Evolutionary conservation across 202 grass and related monocot species (phyloP).

Genomic region (Schoenoplectus triqueter): DNA sequence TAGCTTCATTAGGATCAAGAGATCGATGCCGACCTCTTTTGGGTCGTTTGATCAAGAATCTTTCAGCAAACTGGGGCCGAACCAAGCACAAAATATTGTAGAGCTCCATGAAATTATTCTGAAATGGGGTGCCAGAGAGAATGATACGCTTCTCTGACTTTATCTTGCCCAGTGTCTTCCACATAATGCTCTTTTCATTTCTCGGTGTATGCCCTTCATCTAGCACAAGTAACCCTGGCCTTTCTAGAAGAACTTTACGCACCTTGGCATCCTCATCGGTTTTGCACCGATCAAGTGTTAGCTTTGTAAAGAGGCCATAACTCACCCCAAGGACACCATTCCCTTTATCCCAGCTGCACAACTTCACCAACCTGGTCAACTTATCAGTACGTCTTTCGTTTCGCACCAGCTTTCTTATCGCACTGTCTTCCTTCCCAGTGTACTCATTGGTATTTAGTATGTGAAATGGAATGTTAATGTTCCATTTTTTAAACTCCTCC

Average conservation of each 20-base stretch:
- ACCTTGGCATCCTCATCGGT: constrained; percentile 60
- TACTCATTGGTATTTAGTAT: constrained; percentile 81
- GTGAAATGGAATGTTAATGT: constrained; percentile 75
- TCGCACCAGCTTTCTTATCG: constrained; percentile 59
- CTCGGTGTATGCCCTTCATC: constrained; percentile 93
- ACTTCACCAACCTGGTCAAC: constrained; percentile 71
- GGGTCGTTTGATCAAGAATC: constrained; percentile 63
- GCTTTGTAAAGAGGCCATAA: constrained; percentile 74
- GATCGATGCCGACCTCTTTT: constrained; percentile 49
- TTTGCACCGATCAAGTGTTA: constrained; percentile 59
- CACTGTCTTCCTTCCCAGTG: constrained; percentile 73
- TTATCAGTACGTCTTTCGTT: constrained; percentile 56
- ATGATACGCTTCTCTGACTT: constrained; percentile 85
- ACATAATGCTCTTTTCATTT: constrained; percentile 72
- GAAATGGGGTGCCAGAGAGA: constrained; percentile 94
- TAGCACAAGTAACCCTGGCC: constrained; percentile 82
- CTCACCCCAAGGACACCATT: constrained; percentile 84
- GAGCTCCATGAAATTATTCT: constrained; percentile 94
- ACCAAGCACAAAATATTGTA: constrained; percentile 95
- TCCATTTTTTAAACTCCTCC: constrained; percentile 91
- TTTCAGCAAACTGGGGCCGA: constrained; percentile 80
- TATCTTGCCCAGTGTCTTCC: constrained; percentile 79
- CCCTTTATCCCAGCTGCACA: constrained; percentile 73
- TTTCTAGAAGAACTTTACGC: constrained; percentile 75
- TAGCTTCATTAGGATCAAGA: constrained; percentile 52